Evolutionary conservation across 306 rosid genomes (phyloP), one percentile per base, ranked within the genome.

Genomic region (Quercus robur): DNA sequence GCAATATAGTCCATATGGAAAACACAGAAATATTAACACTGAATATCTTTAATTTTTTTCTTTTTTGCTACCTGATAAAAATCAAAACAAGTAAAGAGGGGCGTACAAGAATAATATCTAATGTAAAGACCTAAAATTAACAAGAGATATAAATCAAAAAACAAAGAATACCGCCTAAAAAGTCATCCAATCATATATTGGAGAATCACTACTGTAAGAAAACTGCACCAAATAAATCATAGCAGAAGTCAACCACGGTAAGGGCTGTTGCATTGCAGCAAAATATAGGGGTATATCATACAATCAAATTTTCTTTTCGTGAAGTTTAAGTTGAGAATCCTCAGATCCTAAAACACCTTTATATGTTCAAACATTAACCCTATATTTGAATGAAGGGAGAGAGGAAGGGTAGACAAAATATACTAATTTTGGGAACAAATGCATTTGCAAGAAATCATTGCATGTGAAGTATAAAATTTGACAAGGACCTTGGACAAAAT

Each of bases 1-100:
- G 91, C 77, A 66, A 68, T 49, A 72, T 21, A 62, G 59, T 44
- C 73, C 59, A 69, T 63, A 64, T 3, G 21, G 80, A 77, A 77
- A 71, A 77, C 78, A 64, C 58, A 79, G 59, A 84, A 61, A 54
- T 79, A 59, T 79, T 14, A 17, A 56, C 6, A 56, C 33, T 28
- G 21, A 20, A 61, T 23, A 10, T 49, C 4, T 11, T 30, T 30
- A 13, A 15, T 17, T 30, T 17, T 17, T 30, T 10, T 15, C 2
- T 14, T 26, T 63, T 26, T 28, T 14, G 14, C 30, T 11, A 25
- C 1, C 15, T 26, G 15, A 62, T 15, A 26, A 62, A 26, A 62
- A 14, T 18, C 20, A 28, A 30, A 30, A 31, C 11, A 31, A 64
- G 41, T 4, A 30, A 49, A 49, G 17, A 49, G 54, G 54, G 54